These are phyloP conservation scores for Naganishia randhawae DNA, from an alignment of 768 basidiomycete species.

Conservation along the genomic window DNA sequence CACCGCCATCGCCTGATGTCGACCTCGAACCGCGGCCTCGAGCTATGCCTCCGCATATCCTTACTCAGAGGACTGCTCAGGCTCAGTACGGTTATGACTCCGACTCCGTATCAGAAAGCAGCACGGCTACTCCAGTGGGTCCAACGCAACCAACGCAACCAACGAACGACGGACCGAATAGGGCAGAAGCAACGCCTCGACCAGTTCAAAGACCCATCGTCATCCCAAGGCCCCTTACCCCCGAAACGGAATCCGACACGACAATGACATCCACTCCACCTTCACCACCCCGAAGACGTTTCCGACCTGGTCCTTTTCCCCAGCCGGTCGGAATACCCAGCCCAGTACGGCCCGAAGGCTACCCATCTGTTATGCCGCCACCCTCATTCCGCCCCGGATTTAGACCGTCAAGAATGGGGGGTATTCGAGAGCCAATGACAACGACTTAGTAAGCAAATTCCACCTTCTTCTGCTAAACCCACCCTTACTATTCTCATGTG, in stretches of 20 bases:
- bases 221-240: neutral
- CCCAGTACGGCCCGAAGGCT: slow-evolving; percentile 18
- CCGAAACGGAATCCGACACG: neutral
- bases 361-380: slow-evolving; percentile 17
- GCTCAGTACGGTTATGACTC: slow-evolving; percentile 2
- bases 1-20: slow-evolving; percentile 36
- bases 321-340: slow-evolving; percentile 24
- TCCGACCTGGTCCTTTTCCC: slow-evolving; percentile 26
- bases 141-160: neutral
- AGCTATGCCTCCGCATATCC: slow-evolving; percentile 19
- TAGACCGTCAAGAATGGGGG: slow-evolving; percentile 44
- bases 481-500: neutral
- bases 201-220: slow-evolving; percentile 13
- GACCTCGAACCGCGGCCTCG: slow-evolving; percentile 7
- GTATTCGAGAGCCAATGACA: slow-evolving; percentile 49
- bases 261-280: slow-evolving; percentile 6
- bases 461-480: neutral
- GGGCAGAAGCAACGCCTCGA: neutral
- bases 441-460: slow-evolving; percentile 44
- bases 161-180: too few species aligned
- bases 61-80: neutral
- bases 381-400: slow-evolving; percentile 23
- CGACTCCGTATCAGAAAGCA: neutral
- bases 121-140: neutral
- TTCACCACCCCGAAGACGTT: slow-evolving; percentile 5